Evolutionary conservation across 2,329 filamentous ascomycete genomes (phyloP).

Genomic region (Nannizziopsis arthrosporioides): DNA sequence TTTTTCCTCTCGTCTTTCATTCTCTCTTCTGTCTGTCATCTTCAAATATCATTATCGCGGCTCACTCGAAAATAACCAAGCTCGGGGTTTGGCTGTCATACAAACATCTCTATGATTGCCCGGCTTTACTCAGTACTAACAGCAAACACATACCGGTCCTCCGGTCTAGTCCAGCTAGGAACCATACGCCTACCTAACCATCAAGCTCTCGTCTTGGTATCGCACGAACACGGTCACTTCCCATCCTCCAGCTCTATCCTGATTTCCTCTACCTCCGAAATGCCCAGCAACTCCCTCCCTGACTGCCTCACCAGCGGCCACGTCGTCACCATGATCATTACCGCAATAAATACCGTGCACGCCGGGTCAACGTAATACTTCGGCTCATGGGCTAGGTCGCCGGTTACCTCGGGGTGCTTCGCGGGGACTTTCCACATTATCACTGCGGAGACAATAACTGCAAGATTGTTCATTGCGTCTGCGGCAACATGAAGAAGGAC

Average conservation of each 20-base stretch:
- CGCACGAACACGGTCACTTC: neutral
- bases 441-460: constrained; percentile 57
- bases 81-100: too few species aligned
- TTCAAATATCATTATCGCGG: too few species aligned
- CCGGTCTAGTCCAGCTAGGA: too few species aligned
- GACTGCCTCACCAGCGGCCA: constrained; percentile 11
- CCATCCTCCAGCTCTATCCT: neutral
- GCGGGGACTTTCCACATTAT: constrained; percentile 48
- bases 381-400: constrained; percentile 1
- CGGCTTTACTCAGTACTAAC: too few species aligned
- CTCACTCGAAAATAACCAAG: too few species aligned
- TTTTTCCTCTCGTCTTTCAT: too few species aligned
- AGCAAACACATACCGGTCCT: neutral
- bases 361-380: constrained; percentile 16
- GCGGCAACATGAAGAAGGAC: constrained; percentile 60
- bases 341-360: constrained; percentile 14
- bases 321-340: constrained; percentile 13
- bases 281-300: constrained; percentile 9
- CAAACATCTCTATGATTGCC: too few species aligned
- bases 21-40: too few species aligned
- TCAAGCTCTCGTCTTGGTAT: neutral
- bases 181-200: neutral
- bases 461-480: constrained; percentile 65
- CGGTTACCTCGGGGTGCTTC: neutral
- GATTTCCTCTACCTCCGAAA: neutral